Conservation (phyloP, 306 rosid genomes). For the Dalbergia cochinchinensis region DNA sequence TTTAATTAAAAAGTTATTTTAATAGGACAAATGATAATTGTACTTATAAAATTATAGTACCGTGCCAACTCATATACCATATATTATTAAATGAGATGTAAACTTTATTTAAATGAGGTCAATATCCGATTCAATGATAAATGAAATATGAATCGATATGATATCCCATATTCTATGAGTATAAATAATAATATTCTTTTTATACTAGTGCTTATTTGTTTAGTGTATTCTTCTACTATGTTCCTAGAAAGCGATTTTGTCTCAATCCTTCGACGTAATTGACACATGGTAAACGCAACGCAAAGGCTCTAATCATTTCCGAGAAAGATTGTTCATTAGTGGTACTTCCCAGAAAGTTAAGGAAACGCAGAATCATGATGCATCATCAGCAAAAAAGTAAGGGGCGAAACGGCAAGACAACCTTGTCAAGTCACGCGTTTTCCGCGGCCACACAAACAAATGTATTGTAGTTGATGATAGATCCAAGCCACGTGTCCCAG, state of each 20-base stretch:
- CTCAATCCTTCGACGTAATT: background rate
- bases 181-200: too few relatives aligned
- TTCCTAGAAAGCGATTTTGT: background rate
- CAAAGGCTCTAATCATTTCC: background rate
- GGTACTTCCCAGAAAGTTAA: conserved; percentile 3
- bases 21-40: too few relatives aligned
- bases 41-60: too few relatives aligned
- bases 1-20: background rate
- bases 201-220: too few relatives aligned
- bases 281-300: background rate
- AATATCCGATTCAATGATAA: too few relatives aligned
- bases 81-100: too few relatives aligned
- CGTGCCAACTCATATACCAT: too few relatives aligned
- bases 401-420: background rate
- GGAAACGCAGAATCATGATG: background rate
- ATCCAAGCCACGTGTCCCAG: conserved; percentile 27
- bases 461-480: background rate
- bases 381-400: background rate
- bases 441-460: background rate
- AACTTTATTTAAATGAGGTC: too few relatives aligned
- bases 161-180: too few relatives aligned
- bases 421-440: conserved; percentile 36
- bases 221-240: background rate
- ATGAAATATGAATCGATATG: too few relatives aligned
- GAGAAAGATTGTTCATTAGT: background rate